Evolutionary conservation across 1,139 yeast genomes (phyloP).

Genomic region (Kodamaea fungicola): DNA sequence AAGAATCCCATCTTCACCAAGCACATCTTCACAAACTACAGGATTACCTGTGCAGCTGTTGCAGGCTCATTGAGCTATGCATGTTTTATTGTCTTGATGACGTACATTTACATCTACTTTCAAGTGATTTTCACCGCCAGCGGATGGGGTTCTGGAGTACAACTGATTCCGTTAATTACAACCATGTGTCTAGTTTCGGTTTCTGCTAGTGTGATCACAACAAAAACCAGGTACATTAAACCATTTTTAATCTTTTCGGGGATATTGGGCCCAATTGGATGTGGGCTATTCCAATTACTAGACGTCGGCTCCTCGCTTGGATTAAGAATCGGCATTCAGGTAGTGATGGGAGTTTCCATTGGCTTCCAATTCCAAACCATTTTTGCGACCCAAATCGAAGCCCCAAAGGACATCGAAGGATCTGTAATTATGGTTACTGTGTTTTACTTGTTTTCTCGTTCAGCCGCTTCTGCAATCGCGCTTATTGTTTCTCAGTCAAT

Average conservation of each 20-base stretch:
- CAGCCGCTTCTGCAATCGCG: slow-evolving; percentile 32
- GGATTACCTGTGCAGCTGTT: slow-evolving; percentile 16
- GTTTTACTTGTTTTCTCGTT: slow-evolving; percentile 28
- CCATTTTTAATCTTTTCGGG: slow-evolving; percentile 27
- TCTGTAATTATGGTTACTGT: slow-evolving; percentile 36
- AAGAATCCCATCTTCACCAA: slow-evolving; percentile 45
- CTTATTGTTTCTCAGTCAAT: slow-evolving; percentile 14
- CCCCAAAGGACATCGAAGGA: slow-evolving; percentile 34
- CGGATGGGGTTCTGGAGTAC: slow-evolving; percentile 39
- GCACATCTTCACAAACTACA: slow-evolving; percentile 43
- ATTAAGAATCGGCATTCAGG: slow-evolving; percentile 31
- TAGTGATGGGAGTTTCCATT: slow-evolving; percentile 27
- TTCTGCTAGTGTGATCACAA: slow-evolving; percentile 26
- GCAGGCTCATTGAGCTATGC: slow-evolving; percentile 8
- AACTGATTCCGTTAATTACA: slow-evolving; percentile 37
- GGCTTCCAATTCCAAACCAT: slow-evolving; percentile 32
- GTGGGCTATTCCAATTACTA: slow-evolving; percentile 30
- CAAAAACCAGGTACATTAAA: slow-evolving; percentile 29
- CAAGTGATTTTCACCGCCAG: slow-evolving; percentile 31
- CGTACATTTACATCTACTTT: slow-evolving; percentile 28
- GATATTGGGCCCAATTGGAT: slow-evolving; percentile 29
- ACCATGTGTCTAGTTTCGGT: slow-evolving; percentile 31
- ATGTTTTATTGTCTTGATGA: slow-evolving; percentile 8
- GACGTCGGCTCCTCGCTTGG: slow-evolving; percentile 25
- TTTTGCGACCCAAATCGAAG: slow-evolving; percentile 30